phyloP scores from a whole-genome alignment of 805 yeast species.

The Wickerhamomyces queroliae region DNA sequence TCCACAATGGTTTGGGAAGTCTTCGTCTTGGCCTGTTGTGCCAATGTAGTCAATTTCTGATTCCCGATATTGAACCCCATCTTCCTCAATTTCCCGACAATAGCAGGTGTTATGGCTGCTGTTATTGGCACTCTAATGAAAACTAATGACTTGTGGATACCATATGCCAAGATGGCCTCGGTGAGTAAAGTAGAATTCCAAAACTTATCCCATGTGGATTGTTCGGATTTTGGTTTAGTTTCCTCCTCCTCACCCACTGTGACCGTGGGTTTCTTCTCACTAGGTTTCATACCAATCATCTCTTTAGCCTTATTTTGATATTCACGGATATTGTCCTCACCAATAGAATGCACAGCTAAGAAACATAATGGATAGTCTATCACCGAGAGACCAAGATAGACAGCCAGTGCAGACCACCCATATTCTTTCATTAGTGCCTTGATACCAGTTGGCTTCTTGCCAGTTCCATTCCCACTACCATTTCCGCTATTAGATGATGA shows the following conservation, averaged over 20 bases:
- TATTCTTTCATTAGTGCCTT: conserved; percentile 75
- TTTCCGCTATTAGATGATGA: not conserved
- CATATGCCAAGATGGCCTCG: conserved; percentile 87
- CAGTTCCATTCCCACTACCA: not conserved
- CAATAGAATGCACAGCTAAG: conserved; percentile 76
- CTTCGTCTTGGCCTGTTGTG: conserved; percentile 26
- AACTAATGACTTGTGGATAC: conserved; percentile 82
- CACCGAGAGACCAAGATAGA: conserved; percentile 66
- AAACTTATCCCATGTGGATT: conserved; percentile 9
- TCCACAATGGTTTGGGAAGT: conserved; percentile 22
- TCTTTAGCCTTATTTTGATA: conserved; percentile 53
- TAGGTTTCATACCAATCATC: conserved; percentile 32
- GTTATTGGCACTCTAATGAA: conserved; percentile 84
- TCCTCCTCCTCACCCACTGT: conserved; percentile 13
- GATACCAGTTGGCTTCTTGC: conserved; percentile 25
- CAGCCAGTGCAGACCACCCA: conserved; percentile 88
- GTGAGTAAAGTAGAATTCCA: conserved; percentile 52
- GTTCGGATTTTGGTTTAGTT: conserved; percentile 3
- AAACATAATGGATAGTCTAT: conserved; percentile 84
- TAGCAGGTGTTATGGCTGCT: conserved; percentile 84
- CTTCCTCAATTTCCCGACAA: conserved; percentile 56
- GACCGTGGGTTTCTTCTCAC: conserved; percentile 24
- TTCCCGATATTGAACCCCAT: conserved; percentile 80
- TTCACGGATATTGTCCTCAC: conserved; percentile 73
- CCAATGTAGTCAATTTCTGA: conserved; percentile 37